Conservation (phyloP, 768 basidiomycete genomes). For the Candolleomyces aberdarensis region DNA sequence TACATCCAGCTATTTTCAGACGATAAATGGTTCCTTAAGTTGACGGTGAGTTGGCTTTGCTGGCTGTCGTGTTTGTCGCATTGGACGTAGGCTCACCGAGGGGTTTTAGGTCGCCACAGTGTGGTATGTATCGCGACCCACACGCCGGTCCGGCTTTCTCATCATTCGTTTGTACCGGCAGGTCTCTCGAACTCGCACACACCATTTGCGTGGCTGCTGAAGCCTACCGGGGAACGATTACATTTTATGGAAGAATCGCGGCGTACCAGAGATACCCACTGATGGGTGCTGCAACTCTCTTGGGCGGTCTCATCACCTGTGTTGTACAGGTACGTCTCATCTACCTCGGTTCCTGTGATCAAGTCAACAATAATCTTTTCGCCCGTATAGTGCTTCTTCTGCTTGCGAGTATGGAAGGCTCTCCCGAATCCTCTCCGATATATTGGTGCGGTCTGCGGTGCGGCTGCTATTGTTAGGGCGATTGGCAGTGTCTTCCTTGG, state of each 20-base stretch:
- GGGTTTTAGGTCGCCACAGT: neutral
- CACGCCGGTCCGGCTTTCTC: neutral
- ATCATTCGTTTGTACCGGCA: neutral
- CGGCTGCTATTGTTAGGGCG: conserved; percentile 21
- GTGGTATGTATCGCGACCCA: neutral
- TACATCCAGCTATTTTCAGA: conserved; percentile 20
- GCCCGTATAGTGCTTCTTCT: conserved; percentile 27
- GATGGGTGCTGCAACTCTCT: conserved; percentile 7
- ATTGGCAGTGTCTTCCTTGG: conserved; percentile 26
- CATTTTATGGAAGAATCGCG: neutral
- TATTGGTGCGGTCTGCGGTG: conserved; percentile 24
- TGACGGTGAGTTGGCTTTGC: conserved; percentile 15
- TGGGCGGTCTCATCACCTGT: conserved; percentile 11
- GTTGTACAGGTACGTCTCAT: conserved; percentile 9
- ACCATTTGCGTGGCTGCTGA: conserved; percentile 11
- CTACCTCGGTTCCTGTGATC: too few relatives aligned
- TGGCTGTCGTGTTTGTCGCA: neutral
- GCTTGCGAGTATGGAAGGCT: conserved; percentile 25
- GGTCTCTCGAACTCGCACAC: conserved; percentile 13
- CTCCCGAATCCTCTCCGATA: conserved; percentile 23
- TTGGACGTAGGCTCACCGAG: neutral
- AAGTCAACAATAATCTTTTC: neutral
- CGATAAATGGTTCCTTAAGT: conserved; percentile 16
- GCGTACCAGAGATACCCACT: neutral
- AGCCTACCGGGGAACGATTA: conserved; percentile 8